Evolutionary conservation across 2,329 filamentous ascomycete genomes (phyloP).

Genomic region (Sclerotinia nivalis): DNA sequence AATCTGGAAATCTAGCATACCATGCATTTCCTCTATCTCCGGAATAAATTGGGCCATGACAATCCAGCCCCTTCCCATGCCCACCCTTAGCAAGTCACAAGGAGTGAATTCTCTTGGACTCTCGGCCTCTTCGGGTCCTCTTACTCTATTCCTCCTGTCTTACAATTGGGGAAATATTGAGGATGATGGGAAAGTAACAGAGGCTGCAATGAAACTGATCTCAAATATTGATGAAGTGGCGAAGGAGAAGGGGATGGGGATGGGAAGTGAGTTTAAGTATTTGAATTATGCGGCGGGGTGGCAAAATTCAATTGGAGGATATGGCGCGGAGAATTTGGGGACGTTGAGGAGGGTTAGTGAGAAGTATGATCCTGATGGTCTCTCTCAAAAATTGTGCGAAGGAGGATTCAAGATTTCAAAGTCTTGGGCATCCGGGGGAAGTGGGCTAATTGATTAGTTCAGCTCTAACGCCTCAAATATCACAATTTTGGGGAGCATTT

Average conservation of each 20-base stretch:
- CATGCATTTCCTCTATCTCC: neutral
- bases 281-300: neutral
- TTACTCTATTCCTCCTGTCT: neutral
- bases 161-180: neutral
- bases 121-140: neutral
- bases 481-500: neutral
- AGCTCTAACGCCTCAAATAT: neutral
- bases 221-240: neutral
- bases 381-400: neutral
- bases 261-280: neutral
- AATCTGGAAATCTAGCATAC: neutral
- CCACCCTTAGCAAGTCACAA: neutral
- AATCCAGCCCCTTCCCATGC: neutral
- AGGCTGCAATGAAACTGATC: neutral
- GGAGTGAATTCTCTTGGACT: neutral
- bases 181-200: neutral
- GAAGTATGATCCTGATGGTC: neutral
- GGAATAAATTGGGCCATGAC: neutral
- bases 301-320: neutral
- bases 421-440: neutral
- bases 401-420: neutral
- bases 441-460: neutral
- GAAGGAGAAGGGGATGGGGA: neutral
- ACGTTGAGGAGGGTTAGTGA: neutral
- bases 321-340: neutral